These are phyloP conservation scores for Kernera saxatilis DNA, from an alignment of 345 rosid genomes.

Conservation along the genomic window DNA sequence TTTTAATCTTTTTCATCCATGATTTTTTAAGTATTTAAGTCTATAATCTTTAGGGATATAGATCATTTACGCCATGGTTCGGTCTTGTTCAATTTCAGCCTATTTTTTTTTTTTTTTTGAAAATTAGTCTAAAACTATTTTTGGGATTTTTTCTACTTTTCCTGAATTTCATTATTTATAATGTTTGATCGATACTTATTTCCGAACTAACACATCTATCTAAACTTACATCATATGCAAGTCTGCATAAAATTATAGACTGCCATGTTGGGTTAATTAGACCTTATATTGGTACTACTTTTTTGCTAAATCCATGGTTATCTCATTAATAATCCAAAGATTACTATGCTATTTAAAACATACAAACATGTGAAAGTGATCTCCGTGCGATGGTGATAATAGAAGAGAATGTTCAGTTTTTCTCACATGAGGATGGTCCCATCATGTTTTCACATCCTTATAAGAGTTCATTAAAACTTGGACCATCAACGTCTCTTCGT, in stretches of 20 bases:
- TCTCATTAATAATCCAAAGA: background rate
- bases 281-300: background rate
- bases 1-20: background rate
- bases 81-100: background rate
- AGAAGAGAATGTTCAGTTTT: constrained; percentile 27
- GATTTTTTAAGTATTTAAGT: background rate
- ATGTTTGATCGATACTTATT: background rate
- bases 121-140: background rate
- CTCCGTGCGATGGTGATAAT: constrained; percentile 11
- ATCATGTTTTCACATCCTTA: constrained; percentile 24
- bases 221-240: background rate
- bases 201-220: background rate
- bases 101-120: too few species aligned
- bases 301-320: constrained; percentile 1
- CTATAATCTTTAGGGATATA: background rate
- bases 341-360: background rate
- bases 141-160: background rate
- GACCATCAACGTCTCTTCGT: constrained; percentile 14
- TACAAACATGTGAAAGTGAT: constrained; percentile 23
- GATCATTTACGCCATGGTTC: background rate
- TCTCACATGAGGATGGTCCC: constrained; percentile 35
- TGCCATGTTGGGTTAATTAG: background rate
- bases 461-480: constrained; percentile 12
- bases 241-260: background rate
- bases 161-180: background rate